Conservation (phyloP, 2,329 filamentous ascomycete genomes). For the Daldinia sp. region DNA sequence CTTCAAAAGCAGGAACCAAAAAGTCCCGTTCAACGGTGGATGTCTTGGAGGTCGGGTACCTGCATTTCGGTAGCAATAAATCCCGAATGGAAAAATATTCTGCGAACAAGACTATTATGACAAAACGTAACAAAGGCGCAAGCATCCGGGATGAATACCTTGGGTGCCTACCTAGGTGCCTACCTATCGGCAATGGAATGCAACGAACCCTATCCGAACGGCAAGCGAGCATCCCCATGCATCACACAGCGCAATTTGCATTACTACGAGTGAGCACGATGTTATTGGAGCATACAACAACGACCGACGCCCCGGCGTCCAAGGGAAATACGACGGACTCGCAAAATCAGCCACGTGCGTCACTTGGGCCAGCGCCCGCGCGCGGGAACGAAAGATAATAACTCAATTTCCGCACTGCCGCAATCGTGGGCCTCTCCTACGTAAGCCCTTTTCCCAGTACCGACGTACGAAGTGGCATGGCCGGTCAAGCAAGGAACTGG, state of each 20-base stretch:
- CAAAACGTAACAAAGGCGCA: conserved; percentile 13
- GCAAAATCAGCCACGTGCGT: conserved; percentile 31
- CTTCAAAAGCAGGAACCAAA: neutral
- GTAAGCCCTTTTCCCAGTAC: conserved; percentile 11
- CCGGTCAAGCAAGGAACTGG: conserved; percentile 14
- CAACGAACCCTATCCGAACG: conserved; percentile 38
- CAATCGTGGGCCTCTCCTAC: conserved; percentile 2
- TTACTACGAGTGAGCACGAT: conserved; percentile 20
- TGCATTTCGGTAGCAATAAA: neutral
- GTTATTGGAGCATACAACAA: conserved; percentile 27
- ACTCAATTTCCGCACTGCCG: conserved; percentile 4
- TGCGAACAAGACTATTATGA: neutral
- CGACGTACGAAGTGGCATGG: neutral
- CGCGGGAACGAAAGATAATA: conserved; percentile 18
- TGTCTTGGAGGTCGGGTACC: conserved; percentile 2
- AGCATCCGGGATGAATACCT: conserved; percentile 12
- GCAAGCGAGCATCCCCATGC: conserved; percentile 10
- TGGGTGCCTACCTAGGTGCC: no score
- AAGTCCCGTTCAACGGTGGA: neutral
- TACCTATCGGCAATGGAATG: conserved; percentile 30
- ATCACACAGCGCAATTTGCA: conserved; percentile 20
- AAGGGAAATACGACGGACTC: conserved; percentile 18
- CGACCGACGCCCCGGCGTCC: neutral
- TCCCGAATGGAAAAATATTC: neutral
- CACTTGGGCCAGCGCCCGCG: conserved; percentile 9